Conservation (phyloP, 2,329 filamentous ascomycete species). For the Zopfia rhizophila region DNA sequence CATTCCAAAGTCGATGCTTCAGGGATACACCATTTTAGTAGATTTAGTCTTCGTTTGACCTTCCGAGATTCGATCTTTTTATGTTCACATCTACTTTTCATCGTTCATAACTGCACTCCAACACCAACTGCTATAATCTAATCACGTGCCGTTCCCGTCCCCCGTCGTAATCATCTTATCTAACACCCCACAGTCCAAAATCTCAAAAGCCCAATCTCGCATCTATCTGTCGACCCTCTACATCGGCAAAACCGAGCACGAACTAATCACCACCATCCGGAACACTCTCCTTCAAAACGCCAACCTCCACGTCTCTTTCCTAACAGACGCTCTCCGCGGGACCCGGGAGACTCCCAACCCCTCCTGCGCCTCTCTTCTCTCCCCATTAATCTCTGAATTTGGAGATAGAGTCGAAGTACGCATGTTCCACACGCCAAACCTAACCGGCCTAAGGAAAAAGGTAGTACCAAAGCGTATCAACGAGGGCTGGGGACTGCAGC, state of each 20-base stretch:
- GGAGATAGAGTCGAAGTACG: conserved; percentile 90
- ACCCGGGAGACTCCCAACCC: conserved; percentile 88
- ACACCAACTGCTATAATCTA: too few relatives aligned
- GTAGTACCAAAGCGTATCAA: conserved; percentile 90
- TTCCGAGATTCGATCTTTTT: too few relatives aligned
- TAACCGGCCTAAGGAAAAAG: conserved; percentile 86
- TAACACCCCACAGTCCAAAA: conserved; percentile 66
- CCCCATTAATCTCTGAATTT: conserved; percentile 84
- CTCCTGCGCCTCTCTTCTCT: conserved; percentile 88
- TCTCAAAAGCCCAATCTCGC: conserved; percentile 77
- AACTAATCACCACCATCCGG: conserved; percentile 82
- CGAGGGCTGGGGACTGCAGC: conserved; percentile 97
- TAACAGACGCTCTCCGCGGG: conserved; percentile 90
- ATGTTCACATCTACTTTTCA: too few relatives aligned
- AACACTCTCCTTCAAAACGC: conserved; percentile 79
- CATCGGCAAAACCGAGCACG: conserved; percentile 91
- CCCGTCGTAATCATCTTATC: conserved; percentile 8
- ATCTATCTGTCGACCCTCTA: conserved; percentile 97
- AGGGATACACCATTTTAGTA: too few relatives aligned
- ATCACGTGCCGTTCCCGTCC: too few relatives aligned
- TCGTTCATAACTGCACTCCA: too few relatives aligned
- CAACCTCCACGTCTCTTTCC: conserved; percentile 81
- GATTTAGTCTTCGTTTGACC: too few relatives aligned
- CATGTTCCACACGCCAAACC: conserved; percentile 98
- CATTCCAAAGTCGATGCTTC: not conserved